Percentiles rank a stretch among this genome's conserved stretches.
Evolutionary conservation across 352 stramenopile genomes (phyloP).

Genomic region (Phytophthora boehmeriae): DNA sequence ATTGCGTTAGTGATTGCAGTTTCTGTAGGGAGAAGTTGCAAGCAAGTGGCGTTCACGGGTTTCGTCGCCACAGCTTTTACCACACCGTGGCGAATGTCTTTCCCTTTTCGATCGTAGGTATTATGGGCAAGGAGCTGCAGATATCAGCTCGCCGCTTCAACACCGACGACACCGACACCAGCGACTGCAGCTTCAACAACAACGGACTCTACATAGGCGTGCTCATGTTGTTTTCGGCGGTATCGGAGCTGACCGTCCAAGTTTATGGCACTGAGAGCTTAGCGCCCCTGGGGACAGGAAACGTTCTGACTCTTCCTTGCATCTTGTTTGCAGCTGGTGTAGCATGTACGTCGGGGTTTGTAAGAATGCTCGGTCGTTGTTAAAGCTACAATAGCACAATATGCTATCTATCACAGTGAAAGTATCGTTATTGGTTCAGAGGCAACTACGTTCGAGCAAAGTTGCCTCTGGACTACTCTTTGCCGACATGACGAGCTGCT

Average conservation of each 20-base stretch:
- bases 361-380: slow-evolving; percentile 12
- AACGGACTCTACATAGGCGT: slow-evolving; percentile 82
- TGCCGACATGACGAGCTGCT: too few relatives aligned
- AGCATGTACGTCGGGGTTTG: slow-evolving; percentile 49
- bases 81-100: slow-evolving; percentile 71
- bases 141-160: slow-evolving; percentile 72
- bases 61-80: slow-evolving; percentile 67
- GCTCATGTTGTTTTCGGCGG: slow-evolving; percentile 66
- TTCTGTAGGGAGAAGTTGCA: slow-evolving; percentile 47
- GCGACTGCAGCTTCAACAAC: slow-evolving; percentile 87
- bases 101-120: slow-evolving; percentile 78
- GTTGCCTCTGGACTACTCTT: too few relatives aligned
- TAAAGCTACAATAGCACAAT: slow-evolving; percentile 1
- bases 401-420: too few relatives aligned
- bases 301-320: slow-evolving; percentile 63
- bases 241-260: slow-evolving; percentile 73
- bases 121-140: slow-evolving; percentile 82
- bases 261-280: slow-evolving; percentile 76
- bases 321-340: slow-evolving; percentile 63
- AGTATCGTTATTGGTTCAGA: too few relatives aligned
- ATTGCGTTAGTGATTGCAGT: slow-evolving; percentile 58
- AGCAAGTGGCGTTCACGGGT: slow-evolving; percentile 52
- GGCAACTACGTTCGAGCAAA: too few relatives aligned
- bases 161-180: too few relatives aligned
- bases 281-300: slow-evolving; percentile 59